phyloP scores from a whole-genome alignment of 371 early-diverging fungal genomes.

The Dichotomocladium elegans region DNA sequence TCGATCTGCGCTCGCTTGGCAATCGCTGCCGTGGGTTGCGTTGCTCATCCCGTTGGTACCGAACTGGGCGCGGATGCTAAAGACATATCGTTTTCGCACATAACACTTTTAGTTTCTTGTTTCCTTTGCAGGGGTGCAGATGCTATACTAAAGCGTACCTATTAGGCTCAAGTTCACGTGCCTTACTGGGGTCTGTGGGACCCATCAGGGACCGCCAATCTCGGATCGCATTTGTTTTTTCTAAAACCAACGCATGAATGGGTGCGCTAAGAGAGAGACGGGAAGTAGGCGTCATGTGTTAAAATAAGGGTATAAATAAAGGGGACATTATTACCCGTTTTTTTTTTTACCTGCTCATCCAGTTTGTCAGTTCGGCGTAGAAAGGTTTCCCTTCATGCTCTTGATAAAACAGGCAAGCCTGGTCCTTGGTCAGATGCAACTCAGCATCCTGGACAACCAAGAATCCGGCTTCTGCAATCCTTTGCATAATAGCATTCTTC shows the following conservation, averaged over 20 bases:
- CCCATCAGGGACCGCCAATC: slow-evolving; percentile 75
- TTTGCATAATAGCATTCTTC: slow-evolving; percentile 54
- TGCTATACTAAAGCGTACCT: slow-evolving; percentile 16
- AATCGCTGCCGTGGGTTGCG: slow-evolving; percentile 75
- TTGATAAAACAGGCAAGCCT: slow-evolving; percentile 63
- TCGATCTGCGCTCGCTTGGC: slow-evolving; percentile 58
- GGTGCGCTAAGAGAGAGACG: slow-evolving; percentile 6
- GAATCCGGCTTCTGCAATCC: slow-evolving; percentile 56
- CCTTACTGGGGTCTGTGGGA: slow-evolving; percentile 70
- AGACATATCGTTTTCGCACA: not conserved
- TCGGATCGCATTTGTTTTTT: slow-evolving; percentile 59
- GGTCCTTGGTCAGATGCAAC: slow-evolving; percentile 44
- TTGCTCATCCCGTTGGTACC: slow-evolving; percentile 66
- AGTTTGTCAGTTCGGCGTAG: slow-evolving; percentile 64
- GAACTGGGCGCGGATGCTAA: slow-evolving; percentile 57
- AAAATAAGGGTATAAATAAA: slow-evolving; percentile 8
- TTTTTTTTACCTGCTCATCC: slow-evolving; percentile 80
- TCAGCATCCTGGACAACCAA: slow-evolving; percentile 56
- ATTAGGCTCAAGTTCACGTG: slow-evolving; percentile 55
- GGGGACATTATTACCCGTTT: slow-evolving; percentile 4
- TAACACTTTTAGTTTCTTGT: too few relatives aligned
- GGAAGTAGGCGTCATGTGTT: too few relatives aligned
- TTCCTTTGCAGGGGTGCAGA: too few relatives aligned
- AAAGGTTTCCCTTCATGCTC: slow-evolving; percentile 74
- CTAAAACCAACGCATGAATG: slow-evolving; percentile 58